These are phyloP conservation scores for Monosporascus sp. DNA, from an alignment of 2,329 filamentous ascomycete species.

Conservation along the genomic window DNA sequence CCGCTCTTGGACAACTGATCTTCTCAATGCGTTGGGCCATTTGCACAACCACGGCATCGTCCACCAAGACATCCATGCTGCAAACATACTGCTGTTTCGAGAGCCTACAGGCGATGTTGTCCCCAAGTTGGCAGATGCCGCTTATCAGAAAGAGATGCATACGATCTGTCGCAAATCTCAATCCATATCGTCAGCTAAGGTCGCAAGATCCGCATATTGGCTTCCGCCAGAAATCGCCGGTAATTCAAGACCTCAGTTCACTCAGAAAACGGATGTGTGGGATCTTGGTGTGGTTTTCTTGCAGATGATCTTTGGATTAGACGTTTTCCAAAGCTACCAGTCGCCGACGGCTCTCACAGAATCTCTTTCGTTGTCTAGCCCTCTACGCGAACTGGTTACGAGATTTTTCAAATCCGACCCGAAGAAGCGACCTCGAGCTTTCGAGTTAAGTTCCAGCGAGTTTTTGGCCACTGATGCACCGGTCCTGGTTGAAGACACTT, in stretches of 20 bases:
- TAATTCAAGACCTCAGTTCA: constrained; percentile 56
- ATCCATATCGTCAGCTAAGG: constrained; percentile 46
- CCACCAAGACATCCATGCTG: constrained; percentile 76
- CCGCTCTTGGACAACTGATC: constrained; percentile 83
- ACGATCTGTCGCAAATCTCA: constrained; percentile 49
- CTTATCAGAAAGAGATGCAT: constrained; percentile 65
- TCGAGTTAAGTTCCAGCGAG: constrained; percentile 61
- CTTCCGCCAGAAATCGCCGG: constrained; percentile 69
- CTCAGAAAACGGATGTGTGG: constrained; percentile 87
- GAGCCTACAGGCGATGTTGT: constrained; percentile 62
- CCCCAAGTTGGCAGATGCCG: constrained; percentile 69
- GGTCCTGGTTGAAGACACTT: constrained; percentile 43
- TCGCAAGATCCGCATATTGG: constrained; percentile 77
- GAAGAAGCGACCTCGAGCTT: constrained; percentile 79
- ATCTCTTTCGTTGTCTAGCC: constrained; percentile 63
- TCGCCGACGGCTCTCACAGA: constrained; percentile 72
- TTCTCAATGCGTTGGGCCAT: constrained; percentile 83
- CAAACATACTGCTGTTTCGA: constrained; percentile 73
- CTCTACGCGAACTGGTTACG: constrained; percentile 72
- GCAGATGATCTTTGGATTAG: constrained; percentile 88
- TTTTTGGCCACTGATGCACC: constrained; percentile 62
- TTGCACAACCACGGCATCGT: constrained; percentile 79
- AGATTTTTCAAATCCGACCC: constrained; percentile 82
- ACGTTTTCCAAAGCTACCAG: constrained; percentile 69
- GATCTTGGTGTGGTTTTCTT: constrained; percentile 86